These are phyloP conservation scores for Fonsecaea multimorphosa DNA, from an alignment of 2,329 filamentous ascomycete genomes.

Conservation along the genomic window DNA sequence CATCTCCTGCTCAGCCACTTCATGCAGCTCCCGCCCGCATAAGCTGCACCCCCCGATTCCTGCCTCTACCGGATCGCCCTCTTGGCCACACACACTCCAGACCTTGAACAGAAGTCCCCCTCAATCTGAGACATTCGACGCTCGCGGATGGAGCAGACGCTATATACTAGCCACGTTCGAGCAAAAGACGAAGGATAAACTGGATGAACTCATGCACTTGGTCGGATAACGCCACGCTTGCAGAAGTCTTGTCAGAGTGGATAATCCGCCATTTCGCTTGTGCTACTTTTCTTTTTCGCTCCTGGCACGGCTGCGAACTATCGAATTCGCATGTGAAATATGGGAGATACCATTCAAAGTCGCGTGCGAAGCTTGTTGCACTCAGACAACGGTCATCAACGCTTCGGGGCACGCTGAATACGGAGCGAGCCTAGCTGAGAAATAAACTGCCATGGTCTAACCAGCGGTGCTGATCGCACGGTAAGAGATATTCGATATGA, in stretches of 20 bases:
- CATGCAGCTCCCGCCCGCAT: slow-evolving; percentile 14
- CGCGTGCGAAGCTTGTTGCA: slow-evolving; percentile 10
- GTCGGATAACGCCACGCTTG: neutral
- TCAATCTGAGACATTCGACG: slow-evolving; percentile 35
- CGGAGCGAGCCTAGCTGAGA: neutral
- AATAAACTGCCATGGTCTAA: neutral
- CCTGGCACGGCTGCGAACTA: slow-evolving; percentile 17
- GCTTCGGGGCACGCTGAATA: neutral
- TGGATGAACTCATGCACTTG: neutral
- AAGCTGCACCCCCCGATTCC: slow-evolving; percentile 10
- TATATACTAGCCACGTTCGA: slow-evolving; percentile 17
- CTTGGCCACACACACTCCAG: neutral
- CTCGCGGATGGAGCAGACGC: slow-evolving; percentile 5
- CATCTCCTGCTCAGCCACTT: slow-evolving; percentile 20
- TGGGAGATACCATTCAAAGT: neutral
- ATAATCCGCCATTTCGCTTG: slow-evolving; percentile 24
- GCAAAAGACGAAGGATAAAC: neutral
- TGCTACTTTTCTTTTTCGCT: slow-evolving; percentile 8
- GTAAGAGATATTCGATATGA: neutral
- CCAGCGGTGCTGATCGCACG: neutral
- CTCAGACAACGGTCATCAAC: neutral
- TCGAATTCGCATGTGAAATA: slow-evolving; percentile 16
- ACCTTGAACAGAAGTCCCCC: neutral
- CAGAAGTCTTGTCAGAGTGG: neutral
- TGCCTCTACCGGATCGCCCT: neutral